A percentile compares a stretch with the other conserved stretches of the same genome.
Evolutionary conservation across 495 filamentous ascomycete genomes (phyloP).

Genomic region (Massariosphaeria phaeospora): DNA sequence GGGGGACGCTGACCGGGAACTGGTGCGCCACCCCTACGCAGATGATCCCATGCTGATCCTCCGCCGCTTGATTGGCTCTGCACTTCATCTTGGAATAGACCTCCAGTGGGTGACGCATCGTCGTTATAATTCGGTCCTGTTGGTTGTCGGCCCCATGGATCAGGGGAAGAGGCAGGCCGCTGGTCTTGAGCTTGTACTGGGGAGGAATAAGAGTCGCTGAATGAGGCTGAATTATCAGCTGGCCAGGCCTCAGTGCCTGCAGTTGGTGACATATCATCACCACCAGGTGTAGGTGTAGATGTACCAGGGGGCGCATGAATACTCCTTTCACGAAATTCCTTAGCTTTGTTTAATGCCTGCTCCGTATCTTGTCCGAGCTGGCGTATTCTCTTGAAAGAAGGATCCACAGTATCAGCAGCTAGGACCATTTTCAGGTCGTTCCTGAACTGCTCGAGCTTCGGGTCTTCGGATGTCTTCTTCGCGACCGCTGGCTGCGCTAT

Average conservation of each 20-base stretch:
- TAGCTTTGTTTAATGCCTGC: neutral
- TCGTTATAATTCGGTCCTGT: conserved; percentile 1
- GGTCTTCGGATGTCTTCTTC: conserved; percentile 12
- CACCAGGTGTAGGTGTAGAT: neutral
- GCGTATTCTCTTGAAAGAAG: neutral
- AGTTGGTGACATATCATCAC: conserved; percentile 29
- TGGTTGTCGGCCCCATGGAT: conserved; percentile 1
- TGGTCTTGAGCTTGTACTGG: neutral
- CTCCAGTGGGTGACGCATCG: conserved; percentile 19
- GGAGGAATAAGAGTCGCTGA: neutral
- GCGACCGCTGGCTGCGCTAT: conserved; percentile 4
- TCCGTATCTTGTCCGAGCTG: too few relatives aligned
- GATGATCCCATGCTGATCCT: conserved; percentile 28
- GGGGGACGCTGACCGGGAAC: neutral
- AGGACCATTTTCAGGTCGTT: conserved; percentile 12
- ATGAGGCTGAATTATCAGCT: neutral
- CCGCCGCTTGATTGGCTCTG: conserved; percentile 10
- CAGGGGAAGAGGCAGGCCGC: neutral
- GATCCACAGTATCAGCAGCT: neutral
- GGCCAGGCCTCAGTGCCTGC: conserved; percentile 16
- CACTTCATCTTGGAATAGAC: conserved; percentile 16
- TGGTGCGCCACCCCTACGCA: conserved; percentile 18
- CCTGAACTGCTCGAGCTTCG: conserved; percentile 4
- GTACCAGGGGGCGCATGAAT: neutral
- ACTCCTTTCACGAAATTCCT: neutral